Evolutionary conservation across 371 early-diverging fungal species (phyloP), one percentile per base, ranked within the genome.

Genomic region (Mortierella sp.): DNA sequence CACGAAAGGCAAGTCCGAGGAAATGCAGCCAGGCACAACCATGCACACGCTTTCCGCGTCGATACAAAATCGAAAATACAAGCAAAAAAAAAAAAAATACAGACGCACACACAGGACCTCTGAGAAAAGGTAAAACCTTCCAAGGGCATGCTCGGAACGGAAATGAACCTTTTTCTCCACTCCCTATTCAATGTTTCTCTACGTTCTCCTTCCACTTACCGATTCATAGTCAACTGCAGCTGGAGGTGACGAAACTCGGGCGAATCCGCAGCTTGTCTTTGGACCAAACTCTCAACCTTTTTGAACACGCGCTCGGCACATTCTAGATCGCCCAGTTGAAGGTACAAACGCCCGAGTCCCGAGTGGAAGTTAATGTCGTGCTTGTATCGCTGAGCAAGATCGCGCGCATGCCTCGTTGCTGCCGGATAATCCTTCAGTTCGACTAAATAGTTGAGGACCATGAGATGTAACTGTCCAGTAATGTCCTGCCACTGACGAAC

Each of bases 301-400:
- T 66, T 63, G 61, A 84, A 88, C 43, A 85, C 64, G 2, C 66
- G 62, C 30, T 84, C 82, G 0, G 88, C 89, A 14, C 81, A 70
- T 14, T 69, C 68, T 0, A 86, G 43, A 70, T 88, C 86, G 3
- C 88, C 88, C 64, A 87, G 72, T 67, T 90, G 90, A n/a, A 90
- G 63, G 45, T 89, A 87, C 18, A 90, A 59, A 59, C 88, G 74
- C 2, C 87, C 89, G 12, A 89, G 66, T n/a, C 84, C 82, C 1
- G 88, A 86, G 18, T 86, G 60, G 16, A 88, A 66, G 63, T 89
- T 86, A 16, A 85, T 50, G 44, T 88, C 80, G 15, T 64, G 60
- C 1, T 74, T 64, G 57, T 73, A 80, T n/a, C 59, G 62, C 48
- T 16, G 62, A 9, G 74, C 74, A 60, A 80, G 51, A 7, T 74